phyloP scores from a whole-genome alignment of 2,329 filamentous ascomycete species.

The Stylonectria norvegica region DNA sequence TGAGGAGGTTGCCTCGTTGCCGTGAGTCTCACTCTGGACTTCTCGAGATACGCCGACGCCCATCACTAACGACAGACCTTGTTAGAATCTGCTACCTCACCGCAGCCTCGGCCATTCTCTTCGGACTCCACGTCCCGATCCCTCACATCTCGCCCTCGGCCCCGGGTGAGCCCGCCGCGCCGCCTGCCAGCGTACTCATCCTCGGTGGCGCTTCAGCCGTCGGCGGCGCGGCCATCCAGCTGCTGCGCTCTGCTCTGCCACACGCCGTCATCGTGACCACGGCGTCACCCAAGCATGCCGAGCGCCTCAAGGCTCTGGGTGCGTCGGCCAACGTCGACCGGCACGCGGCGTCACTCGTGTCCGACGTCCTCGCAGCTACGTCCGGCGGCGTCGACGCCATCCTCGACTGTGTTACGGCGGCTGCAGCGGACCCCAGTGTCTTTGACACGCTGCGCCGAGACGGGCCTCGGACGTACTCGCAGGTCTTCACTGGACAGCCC shows the following conservation, averaged over 20 bases:
- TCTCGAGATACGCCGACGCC: too few species aligned
- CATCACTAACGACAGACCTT: constrained; percentile 2
- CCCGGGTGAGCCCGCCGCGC: constrained; percentile 1
- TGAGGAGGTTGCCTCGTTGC: constrained; percentile 16
- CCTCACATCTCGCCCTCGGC: constrained; percentile 12
- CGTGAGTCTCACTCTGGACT: constrained; percentile 9
- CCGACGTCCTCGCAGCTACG: constrained; percentile 1
- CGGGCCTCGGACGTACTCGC: constrained; percentile 14
- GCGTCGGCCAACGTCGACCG: constrained; percentile 12
- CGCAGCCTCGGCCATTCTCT: constrained; percentile 16
- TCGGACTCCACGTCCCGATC: constrained; percentile 16
- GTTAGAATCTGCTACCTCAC: constrained; percentile 20
- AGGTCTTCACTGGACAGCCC: constrained; percentile 15
- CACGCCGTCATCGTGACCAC: constrained; percentile 12
- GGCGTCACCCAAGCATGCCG: constrained; percentile 10
- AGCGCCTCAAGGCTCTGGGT: constrained; percentile 10
- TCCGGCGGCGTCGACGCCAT: constrained; percentile 18
- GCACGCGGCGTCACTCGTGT: constrained; percentile 2
- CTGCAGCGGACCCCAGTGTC: constrained; percentile 6
- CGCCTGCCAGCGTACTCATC: constrained; percentile 13
- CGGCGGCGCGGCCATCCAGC: constrained; percentile 19
- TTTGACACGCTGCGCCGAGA: constrained; percentile 6
- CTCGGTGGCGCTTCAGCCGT: constrained; percentile 19
- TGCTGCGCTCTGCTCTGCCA: constrained; percentile 17
- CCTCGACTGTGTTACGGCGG: constrained; percentile 19